Evolutionary conservation across 139 green algal species (phyloP), one percentile per base, ranked within the genome.

Genomic region (Gonium pectorale): DNA sequence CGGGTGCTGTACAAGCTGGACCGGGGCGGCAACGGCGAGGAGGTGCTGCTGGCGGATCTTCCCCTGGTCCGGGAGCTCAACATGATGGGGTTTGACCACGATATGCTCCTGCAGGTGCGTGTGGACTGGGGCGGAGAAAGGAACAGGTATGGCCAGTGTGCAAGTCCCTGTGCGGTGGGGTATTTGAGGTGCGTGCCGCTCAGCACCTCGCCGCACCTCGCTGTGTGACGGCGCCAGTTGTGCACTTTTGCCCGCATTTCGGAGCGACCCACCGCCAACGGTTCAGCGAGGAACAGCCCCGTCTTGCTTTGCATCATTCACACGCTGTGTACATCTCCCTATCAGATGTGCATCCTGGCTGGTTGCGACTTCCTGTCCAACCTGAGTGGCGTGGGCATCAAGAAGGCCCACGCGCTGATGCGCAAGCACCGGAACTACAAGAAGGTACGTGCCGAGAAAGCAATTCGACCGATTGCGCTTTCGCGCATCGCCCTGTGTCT

Each of bases 341-440:
- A n/a, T n/a, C n/a, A 98, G 93, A 98, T 98, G 93, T 99, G 97
- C 88, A 94, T 99, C 70, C 84, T 99, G 89, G 91, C 96, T 15
- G 97, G 97, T 13, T 99, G 97, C 78, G 97, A 99, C 90, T 99
- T 99, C 84, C 87, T 99, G 59, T 85, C 90, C 44, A 90, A 86
- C 38, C 71, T 99, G 66, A 87, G 87, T 0, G 91, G 92, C 60
- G 95, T 99, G 24, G 97, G 97, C 41, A 90, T 99, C 71, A 98
- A 98, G 86, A 98, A 95, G 86, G 97, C 97, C 13, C 94, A 99
- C 79, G 78, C 59, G 22, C 85, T 96, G 66, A 93, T 99, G 21
- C 84, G 87, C 19, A 91, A 93, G 59, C 91, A 91, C 74, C 89
- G 86, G 40, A 83, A 79, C 85, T 97, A 96, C 64, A 66, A 92